phyloP scores from a whole-genome alignment of 441 rosid genomes.

The Erodium texanum region DNA sequence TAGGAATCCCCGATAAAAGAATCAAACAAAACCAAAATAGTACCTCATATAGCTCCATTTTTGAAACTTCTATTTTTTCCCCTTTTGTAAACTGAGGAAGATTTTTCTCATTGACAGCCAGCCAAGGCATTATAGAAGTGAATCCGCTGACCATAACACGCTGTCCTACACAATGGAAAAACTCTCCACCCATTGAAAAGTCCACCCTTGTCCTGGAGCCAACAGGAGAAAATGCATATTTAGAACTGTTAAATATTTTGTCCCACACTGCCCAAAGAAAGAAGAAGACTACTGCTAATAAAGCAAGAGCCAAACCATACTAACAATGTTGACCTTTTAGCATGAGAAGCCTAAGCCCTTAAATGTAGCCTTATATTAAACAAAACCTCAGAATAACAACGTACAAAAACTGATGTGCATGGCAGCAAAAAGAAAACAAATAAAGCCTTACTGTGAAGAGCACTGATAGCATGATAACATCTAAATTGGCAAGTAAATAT shows the following conservation, averaged over 20 bases:
- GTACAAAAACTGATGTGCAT: too few relatives aligned
- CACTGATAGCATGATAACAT: too few relatives aligned
- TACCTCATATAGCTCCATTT: conserved; percentile 75
- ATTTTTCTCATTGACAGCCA: conserved; percentile 62
- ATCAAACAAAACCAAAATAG: not conserved
- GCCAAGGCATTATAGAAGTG: conserved; percentile 88
- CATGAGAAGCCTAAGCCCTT: too few relatives aligned
- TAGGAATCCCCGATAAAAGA: not conserved
- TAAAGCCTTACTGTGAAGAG: too few relatives aligned
- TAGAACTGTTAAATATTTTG: not conserved
- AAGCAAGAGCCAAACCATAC: too few relatives aligned
- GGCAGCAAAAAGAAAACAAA: too few relatives aligned
- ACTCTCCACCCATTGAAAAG: conserved; percentile 68
- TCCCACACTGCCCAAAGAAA: not conserved
- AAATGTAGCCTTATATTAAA: too few relatives aligned
- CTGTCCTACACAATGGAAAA: conserved; percentile 67
- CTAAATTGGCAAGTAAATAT: too few relatives aligned
- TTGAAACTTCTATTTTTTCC: conserved; percentile 61
- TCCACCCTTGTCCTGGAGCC: conserved; percentile 67
- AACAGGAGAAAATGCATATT: conserved; percentile 7
- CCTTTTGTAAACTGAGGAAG: conserved; percentile 61
- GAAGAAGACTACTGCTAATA: too few relatives aligned
- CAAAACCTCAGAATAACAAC: too few relatives aligned
- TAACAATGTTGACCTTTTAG: too few relatives aligned
- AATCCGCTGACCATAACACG: conserved; percentile 56